Base-by-base conservation (phyloP, 495 filamentous ascomycete species). In the Neurospora sublineolata region DNA sequence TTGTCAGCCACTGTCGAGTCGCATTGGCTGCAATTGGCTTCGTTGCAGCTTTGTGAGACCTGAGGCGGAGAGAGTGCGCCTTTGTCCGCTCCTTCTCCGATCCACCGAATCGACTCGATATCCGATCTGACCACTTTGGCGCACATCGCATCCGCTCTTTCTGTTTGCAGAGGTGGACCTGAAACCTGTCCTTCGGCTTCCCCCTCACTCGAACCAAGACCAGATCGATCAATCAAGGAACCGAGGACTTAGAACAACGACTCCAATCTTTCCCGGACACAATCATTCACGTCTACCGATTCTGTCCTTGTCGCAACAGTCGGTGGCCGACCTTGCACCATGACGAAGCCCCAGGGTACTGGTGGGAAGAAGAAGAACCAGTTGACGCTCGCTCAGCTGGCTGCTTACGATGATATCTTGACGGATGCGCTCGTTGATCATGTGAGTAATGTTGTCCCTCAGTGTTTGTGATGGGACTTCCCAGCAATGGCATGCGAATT, bases 381-480 rank as follows among this genome's bases (percentile, higher is more conserved):
- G 75, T 83, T 98, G 73, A 97, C 93, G 14, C 84, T 97, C 71
- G 88, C 88, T 44, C 94, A 97, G 82, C 84, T 99, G 72, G 89
- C 93, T 37, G 90, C 91, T 71, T 97, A 97, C 83, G 95, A 99
- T 82, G 95, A 99, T 79, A 89, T 99, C 75, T 86, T 97, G 74
- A 98, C 95, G 0, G 96, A 99, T 89, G 91, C 92, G 72, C 90
- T 99, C 40, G 89, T 99, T 52, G 95, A 99, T 82, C 92, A 92
- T 81, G 95, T 97, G 86, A 79, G 92, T 85, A 27, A 30, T 11
- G 4, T 20, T 36, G 14, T 41, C 71, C 40, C 67, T 58, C 37
- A 33, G 23, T 11, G 20, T 23, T 60, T 7, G 3, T 16, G 23
- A 3, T 16, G 12, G 52, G 52, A 60, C 1, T 30, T 30, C 6